Conservation (phyloP, 257 asterid species). For the Striga asiatica region DNA sequence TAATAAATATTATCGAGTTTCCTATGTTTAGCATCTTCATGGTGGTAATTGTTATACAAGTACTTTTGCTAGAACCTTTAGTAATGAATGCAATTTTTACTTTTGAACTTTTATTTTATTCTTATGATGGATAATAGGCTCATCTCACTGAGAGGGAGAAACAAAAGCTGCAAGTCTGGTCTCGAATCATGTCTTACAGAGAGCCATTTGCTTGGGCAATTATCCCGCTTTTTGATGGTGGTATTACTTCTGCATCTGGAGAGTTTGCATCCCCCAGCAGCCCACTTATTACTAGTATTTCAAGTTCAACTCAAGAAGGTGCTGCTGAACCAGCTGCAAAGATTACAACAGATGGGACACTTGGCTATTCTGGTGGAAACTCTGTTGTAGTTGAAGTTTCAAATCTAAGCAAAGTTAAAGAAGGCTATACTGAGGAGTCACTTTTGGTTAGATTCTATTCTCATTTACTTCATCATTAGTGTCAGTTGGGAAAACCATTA, state of each 20-base stretch:
- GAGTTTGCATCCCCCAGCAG: constrained; percentile 96
- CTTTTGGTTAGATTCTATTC: constrained; percentile 54
- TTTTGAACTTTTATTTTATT: constrained; percentile 3
- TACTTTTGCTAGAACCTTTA: not conserved
- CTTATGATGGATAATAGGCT: constrained; percentile 38
- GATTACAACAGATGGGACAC: constrained; percentile 82
- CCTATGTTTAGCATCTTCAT: not conserved
- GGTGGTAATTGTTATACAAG: not conserved
- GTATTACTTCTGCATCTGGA: constrained; percentile 56
- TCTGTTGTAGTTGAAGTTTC: constrained; percentile 96
- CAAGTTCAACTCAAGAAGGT: constrained; percentile 72
- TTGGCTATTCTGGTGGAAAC: constrained; percentile 73
- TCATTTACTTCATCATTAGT: not conserved
- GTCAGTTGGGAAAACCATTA: constrained; percentile 1
- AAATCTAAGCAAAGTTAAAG: constrained; percentile 95
- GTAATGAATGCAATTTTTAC: constrained; percentile 5
- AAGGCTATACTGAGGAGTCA: constrained; percentile 93
- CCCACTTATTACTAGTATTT: constrained; percentile 71
- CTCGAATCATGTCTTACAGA: constrained; percentile 88
- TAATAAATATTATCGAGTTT: constrained; percentile 6
- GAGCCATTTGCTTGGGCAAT: constrained; percentile 98
- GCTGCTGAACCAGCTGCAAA: constrained; percentile 64
- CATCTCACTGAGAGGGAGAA: constrained; percentile 93
- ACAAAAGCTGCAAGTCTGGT: constrained; percentile 98
- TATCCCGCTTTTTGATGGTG: constrained; percentile 91